Base-by-base conservation (phyloP, 1,284 basidiomycete genomes). In the Mycena citricolor region DNA sequence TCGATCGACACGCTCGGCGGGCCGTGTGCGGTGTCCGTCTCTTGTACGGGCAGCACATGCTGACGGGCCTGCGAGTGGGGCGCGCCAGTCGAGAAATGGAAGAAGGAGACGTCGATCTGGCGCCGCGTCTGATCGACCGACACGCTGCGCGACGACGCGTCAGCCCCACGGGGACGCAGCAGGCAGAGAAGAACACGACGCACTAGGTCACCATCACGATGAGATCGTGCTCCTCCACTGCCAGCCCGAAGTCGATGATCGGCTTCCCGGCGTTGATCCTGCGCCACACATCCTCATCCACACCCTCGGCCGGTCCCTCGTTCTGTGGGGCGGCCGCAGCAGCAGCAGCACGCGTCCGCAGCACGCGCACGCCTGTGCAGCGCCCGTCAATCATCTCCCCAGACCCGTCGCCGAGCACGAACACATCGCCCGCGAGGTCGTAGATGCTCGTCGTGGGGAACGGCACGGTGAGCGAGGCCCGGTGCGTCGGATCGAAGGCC, bases 161-260 rank as follows among this genome's bases (percentile, higher is more conserved):
- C n/a, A n/a, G n/a, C n/a, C n/a, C n/a, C n/a, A n/a, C n/a, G n/a
- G n/a, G n/a, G n/a, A n/a, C n/a, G n/a, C n/a, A 7, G 22, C 24
- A 17, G 8, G 4, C 31, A 14, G 19, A 6, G 16, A 40, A 5
- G 17, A 24, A 16, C 14, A 22, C 5, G 23, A 51, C 44, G n/a
- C 32, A 54, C 51, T 43, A 50, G 14, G 51, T 51, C 8, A 56
- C 47, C 16, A 53, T 31, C 6, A 54, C 54, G 32, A 56, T 44
- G 4, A 56, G 36, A 34, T 57, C 54, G 29, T 56, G 52, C 37
- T 57, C 56, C 34, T 53, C 51, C 21, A 58, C 33, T 8, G 50
- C 31, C 13, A 45, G 49, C 28, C 54, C 56, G 32, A 58, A 54
- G 23, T 56, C 54, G 8, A 54, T 33, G 36, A 55, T 44, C 8